Evolutionary conservation across 768 basidiomycete species (phyloP).

Genomic region (Phlebiopsis gigantea): DNA sequence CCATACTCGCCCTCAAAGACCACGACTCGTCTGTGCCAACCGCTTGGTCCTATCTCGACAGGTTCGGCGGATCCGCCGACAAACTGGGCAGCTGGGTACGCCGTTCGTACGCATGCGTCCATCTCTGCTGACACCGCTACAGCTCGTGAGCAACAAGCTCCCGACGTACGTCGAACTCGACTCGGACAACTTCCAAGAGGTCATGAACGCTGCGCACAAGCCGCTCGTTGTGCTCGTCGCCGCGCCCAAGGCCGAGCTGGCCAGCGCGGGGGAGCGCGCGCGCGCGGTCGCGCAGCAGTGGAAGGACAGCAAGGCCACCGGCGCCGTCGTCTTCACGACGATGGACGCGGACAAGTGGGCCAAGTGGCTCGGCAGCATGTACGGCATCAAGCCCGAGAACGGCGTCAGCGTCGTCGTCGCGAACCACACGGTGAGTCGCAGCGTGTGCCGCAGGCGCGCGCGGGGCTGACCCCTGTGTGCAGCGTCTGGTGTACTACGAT

Average conservation of each 20-base stretch:
- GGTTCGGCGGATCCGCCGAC: not conserved
- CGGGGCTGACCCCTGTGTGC: slow-evolving; percentile 2
- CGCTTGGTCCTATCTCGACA: slow-evolving; percentile 32
- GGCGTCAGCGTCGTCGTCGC: slow-evolving; percentile 58
- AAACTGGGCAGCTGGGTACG: slow-evolving; percentile 20
- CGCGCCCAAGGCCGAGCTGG: slow-evolving; percentile 27
- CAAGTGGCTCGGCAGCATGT: slow-evolving; percentile 90
- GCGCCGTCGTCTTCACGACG: slow-evolving; percentile 79
- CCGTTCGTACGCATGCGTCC: not conserved
- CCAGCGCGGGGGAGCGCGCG: slow-evolving; percentile 41
- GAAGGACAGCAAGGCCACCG: slow-evolving; percentile 26
- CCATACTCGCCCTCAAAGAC: slow-evolving; percentile 65
- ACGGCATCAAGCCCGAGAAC: slow-evolving; percentile 46
- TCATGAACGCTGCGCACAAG: slow-evolving; percentile 75
- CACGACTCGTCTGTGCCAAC: slow-evolving; percentile 43
- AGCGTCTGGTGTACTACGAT: slow-evolving; percentile 78
- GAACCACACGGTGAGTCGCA: slow-evolving; percentile 74
- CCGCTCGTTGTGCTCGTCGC: slow-evolving; percentile 79
- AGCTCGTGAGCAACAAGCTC: slow-evolving; percentile 48
- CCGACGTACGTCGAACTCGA: slow-evolving; percentile 72
- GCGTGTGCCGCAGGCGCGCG: too few species aligned
- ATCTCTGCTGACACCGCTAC: not conserved
- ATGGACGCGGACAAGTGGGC: slow-evolving; percentile 85
- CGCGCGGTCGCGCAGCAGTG: slow-evolving; percentile 51
- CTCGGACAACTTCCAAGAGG: slow-evolving; percentile 71